Base-by-base conservation (phyloP, 208 protist species). In the Acanthamoeba healyi region DNA sequence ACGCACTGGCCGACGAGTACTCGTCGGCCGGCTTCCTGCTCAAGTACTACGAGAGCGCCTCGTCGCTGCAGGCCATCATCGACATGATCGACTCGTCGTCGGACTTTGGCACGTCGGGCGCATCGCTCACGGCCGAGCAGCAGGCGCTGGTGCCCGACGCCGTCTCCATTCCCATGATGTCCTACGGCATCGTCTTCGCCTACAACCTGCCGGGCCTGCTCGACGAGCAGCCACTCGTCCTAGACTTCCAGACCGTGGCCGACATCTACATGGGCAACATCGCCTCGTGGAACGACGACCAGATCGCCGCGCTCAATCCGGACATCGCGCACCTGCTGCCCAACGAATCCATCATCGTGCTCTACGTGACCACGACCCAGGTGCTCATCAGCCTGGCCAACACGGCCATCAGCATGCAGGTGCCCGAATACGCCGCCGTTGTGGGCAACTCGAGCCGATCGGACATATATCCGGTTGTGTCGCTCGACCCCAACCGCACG, bases 91-190 rank as follows among this genome's bases (percentile, higher is more conserved):
- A 70, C 61, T 36, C 26, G 5, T 70, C 61, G 14, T 6, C 29
- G 26, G 61, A 70, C 61, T 70, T 70, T 70, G 61, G 61, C 61
- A 36, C 61, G 26, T 70, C 61, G 7, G 61, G 61, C 61, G 29
- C 26, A 36, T 26, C 29, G 26, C 61, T 70, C 61, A 70, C 61
- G 61, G 14, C 61, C 14, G 61, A 70, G 61, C 61, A 70, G 61
- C 61, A 70, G 22, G 61, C 61, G 61, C 61, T 70, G 14, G 61
- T 70, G 61, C 61, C 61, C 61, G 61, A 70, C 61, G 29, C 61
- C 26, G 61, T 70, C 7, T 5, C 7, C 61, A 34, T 70, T 7
- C 61, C 61, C 26, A 34, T 34, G 26, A 34, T 70, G 61, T 26
- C 61, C 14, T 70, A 70, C 61, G 61, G 26, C 7, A 36, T 36